Evolutionary conservation across 768 basidiomycete species (phyloP), one percentile per base, ranked within the genome.

Genomic region (Rhizopogon salebrosus): DNA sequence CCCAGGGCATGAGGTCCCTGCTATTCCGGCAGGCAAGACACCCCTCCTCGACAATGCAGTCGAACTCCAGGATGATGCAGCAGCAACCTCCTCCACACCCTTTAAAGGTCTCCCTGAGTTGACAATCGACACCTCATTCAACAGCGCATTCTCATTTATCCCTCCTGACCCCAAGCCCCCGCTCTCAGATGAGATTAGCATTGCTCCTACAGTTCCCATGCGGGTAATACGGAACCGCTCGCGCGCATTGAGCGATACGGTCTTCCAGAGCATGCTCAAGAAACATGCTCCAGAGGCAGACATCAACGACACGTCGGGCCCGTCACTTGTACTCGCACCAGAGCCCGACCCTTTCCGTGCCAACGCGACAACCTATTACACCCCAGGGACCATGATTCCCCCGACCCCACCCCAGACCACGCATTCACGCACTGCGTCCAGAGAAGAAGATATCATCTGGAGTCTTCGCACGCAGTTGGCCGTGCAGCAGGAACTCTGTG

Each of bases 281-380:
- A 65, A 51, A 38, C 54, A 53, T 41, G 57, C 35, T 63, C 83
- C 84, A 0, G 84, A 86, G 61, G 75, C 77, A 11, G 85, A 86
- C 50, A 85, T 84, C 66, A 79, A 84, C 58, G 83, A 87, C 66
- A 79, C 76, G 0, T 70, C 71, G 1, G 62, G 71, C 3, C 73
- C 78, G 3, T 66, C 84, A 4, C 68, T 80, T 14, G 69, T 84
- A 3, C 82, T 80, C 60, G 66, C 41, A 37, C 54, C 57, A 18
- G 82, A 83, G 58, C 84, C 86, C 6, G 88, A 90, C 63, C 88
- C 88, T 3, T 90, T 91, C 69, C 79, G 80, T 43, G 80, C 80
- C 2, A 74, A 87, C 56, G 85, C 87, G 18, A 84, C 75, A 27
- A 87, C 88, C 0, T 90, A 89, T 62, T 90, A 88, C 62, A 86